These are phyloP conservation scores for Pseudoperonospora humuli DNA, from an alignment of 352 stramenopile species.

Conservation along the genomic window DNA sequence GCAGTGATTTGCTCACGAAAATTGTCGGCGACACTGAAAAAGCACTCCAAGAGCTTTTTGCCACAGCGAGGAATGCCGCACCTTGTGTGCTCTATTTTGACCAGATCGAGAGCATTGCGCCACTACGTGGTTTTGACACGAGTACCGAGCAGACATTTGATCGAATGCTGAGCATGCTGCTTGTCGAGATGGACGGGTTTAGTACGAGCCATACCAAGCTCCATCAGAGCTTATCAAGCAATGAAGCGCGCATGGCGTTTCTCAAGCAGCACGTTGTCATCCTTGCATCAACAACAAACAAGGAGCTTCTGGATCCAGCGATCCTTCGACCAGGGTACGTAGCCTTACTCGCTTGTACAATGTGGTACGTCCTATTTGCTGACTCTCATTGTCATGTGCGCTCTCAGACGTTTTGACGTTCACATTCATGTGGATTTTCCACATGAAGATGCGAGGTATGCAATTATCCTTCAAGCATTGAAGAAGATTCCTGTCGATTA, in stretches of 20 bases:
- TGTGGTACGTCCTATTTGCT: background rate
- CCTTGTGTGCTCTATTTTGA: constrained; percentile 90
- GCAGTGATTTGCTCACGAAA: constrained; percentile 86
- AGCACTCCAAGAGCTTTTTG: constrained; percentile 80
- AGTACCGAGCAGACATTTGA: constrained; percentile 91
- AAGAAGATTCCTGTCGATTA: constrained; percentile 52
- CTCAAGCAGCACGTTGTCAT: constrained; percentile 82
- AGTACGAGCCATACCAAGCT: constrained; percentile 33
- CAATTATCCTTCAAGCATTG: constrained; percentile 46
- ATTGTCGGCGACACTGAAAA: constrained; percentile 88
- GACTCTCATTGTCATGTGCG: constrained; percentile 2
- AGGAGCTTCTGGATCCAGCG: constrained; percentile 69
- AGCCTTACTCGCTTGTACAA: background rate
- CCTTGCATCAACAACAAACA: constrained; percentile 70
- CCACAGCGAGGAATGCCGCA: constrained; percentile 72
- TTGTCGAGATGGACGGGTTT: constrained; percentile 90
- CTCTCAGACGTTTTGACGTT: constrained; percentile 68
- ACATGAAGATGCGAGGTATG: constrained; percentile 36
- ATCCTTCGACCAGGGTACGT: constrained; percentile 80
- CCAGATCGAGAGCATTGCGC: constrained; percentile 87
- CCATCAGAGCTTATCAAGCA: constrained; percentile 23
- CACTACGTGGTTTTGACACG: constrained; percentile 83
- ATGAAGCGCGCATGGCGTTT: constrained; percentile 46
- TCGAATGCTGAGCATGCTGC: constrained; percentile 84
- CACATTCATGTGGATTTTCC: constrained; percentile 65